These are phyloP conservation scores for Colletotrichum plurivorum DNA, from an alignment of 2,329 filamentous ascomycete genomes.

Conservation along the genomic window DNA sequence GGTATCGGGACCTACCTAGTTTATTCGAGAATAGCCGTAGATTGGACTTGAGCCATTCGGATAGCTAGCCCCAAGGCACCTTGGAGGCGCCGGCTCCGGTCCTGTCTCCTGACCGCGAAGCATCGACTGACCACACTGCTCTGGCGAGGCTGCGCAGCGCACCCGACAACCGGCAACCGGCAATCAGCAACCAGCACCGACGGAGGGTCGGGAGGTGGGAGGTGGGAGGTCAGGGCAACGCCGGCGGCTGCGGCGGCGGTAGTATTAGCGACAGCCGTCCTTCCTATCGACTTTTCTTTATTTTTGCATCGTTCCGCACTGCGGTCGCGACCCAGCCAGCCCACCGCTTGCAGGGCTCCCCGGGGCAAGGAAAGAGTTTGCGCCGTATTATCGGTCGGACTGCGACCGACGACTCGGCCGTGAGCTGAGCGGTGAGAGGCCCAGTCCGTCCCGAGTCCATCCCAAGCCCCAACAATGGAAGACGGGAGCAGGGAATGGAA, in stretches of 20 bases:
- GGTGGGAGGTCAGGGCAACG: too few relatives aligned
- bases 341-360: constrained; percentile 12
- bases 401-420: constrained; percentile 30
- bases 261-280: background rate
- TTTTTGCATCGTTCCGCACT: background rate
- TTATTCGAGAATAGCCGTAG: constrained; percentile 38
- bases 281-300: too few relatives aligned
- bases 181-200: too few relatives aligned
- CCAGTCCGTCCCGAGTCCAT: background rate
- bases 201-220: background rate
- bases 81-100: constrained; percentile 22
- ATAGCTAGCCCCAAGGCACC: constrained; percentile 30
- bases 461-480: background rate
- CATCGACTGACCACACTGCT: constrained; percentile 17
- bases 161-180: too few relatives aligned
- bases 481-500: constrained; percentile 3
- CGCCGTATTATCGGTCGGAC: constrained; percentile 20
- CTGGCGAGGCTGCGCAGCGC: constrained; percentile 8
- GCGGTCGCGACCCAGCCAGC: constrained; percentile 17
- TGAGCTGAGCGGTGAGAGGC: constrained; percentile 28
- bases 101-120: constrained; percentile 8
- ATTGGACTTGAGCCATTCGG: constrained; percentile 31
- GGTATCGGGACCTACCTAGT: constrained; percentile 40
- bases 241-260: background rate
- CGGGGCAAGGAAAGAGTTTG: background rate